Percentiles rank a stretch among this genome's conserved stretches.
phyloP scores from a whole-genome alignment of 2,329 filamentous ascomycete genomes.

The Phialocephala subalpina region DNA sequence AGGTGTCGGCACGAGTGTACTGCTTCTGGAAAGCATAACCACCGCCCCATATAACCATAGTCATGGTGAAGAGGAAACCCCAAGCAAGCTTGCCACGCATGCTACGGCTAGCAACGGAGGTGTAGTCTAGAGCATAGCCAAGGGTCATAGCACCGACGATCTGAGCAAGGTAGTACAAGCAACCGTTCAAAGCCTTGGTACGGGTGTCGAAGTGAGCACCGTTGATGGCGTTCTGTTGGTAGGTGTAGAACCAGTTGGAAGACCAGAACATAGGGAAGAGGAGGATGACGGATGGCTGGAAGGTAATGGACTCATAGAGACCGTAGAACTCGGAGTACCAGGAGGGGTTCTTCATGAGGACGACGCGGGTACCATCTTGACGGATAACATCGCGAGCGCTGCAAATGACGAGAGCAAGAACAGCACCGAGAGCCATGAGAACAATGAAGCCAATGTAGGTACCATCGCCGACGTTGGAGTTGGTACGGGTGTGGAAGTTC shows the following conservation, averaged over 20 bases:
- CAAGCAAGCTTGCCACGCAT: conserved; percentile 74
- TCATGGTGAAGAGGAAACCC: conserved; percentile 69
- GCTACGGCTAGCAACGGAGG: conserved; percentile 62
- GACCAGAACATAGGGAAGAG: conserved; percentile 86
- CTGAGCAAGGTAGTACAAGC: conserved; percentile 82
- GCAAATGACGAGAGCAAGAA: conserved; percentile 73
- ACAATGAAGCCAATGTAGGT: conserved; percentile 89
- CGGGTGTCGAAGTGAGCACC: conserved; percentile 75
- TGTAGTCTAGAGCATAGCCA: conserved; percentile 74
- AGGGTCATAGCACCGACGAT: conserved; percentile 79
- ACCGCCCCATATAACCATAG: conserved; percentile 82
- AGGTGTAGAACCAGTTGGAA: conserved; percentile 83
- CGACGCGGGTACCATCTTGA: conserved; percentile 79
- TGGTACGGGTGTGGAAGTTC: conserved; percentile 63
- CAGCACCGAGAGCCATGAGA: conserved; percentile 78
- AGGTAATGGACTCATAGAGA: conserved; percentile 74
- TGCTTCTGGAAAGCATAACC: conserved; percentile 84
- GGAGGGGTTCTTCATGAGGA: conserved; percentile 89
- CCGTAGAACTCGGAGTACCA: conserved; percentile 83
- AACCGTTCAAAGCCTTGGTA: conserved; percentile 76
- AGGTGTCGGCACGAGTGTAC: conserved; percentile 53
- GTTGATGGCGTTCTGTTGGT: conserved; percentile 81
- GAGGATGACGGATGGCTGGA: conserved; percentile 77
- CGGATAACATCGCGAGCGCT: conserved; percentile 78
- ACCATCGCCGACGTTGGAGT: conserved; percentile 69